Base-by-base conservation (phyloP, 305 asterid species). In the Fraxinus latifolia region DNA sequence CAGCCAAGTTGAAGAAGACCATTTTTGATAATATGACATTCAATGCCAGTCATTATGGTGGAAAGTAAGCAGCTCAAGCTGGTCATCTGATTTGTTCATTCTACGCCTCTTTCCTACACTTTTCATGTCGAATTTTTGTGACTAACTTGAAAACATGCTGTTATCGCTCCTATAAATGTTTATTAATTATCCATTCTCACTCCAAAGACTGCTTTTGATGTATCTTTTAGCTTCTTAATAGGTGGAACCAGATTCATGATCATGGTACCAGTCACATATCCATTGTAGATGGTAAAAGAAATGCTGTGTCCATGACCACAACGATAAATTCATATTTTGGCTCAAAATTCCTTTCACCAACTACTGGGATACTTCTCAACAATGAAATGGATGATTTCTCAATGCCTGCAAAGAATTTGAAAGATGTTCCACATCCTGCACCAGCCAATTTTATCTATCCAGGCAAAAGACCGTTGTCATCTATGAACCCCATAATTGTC, bases 321-420 rank as follows among this genome's bases (percentile, higher is more conserved):
- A 89, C 98, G 4, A 36, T 91, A 33, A 92, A 92, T 29, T 39
- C 82, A 8, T 90, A 87, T 79, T 93, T 92, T 14, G 98, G 98
- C 3, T 84, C 95, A 19, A 84, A 62, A 53, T 79, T 90, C 83
- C 86, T 91, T 36, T 94, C 98, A 1, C 87, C 85, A 2, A 80
- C 81, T 62, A 92, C 97, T 7, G 97, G 97, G 29, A 90, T 94
- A 80, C 44, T 94, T 78, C 95, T 94, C 76, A 94, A 92, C 89
- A 91, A 94, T 71, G 95, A 90, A 81, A 94, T 94, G 98, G 97
- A 90, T 80, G 98, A 92, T 74, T 94, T 94, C 88, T 91, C 95
- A 23, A 83, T 86, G 39, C 93, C 97, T 17, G 81, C 27, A 60
- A 87, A 84, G 39, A 29, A 68, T 71, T 67, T 83, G 29, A 5